Conservation (phyloP, 75 land plant species). For the Selaginella tamariscina region DNA sequence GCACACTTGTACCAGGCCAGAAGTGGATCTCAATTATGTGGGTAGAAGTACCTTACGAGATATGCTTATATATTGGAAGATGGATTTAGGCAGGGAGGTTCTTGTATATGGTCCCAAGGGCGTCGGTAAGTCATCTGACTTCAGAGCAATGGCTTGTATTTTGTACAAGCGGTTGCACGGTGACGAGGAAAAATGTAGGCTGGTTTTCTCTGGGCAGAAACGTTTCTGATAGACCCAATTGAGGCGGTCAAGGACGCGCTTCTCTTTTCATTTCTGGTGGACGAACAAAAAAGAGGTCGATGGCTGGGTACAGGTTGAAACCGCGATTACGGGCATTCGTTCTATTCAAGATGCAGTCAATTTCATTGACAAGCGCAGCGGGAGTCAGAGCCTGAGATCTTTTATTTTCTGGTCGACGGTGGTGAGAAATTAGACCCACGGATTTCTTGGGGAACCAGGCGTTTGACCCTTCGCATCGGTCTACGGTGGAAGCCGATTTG, state of each 20-base stretch:
- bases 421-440: background rate
- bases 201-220: background rate
- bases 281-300: background rate
- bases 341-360: too few relatives aligned
- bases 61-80: background rate
- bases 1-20: background rate
- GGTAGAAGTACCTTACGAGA: background rate
- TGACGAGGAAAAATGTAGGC: background rate
- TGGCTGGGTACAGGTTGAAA: background rate
- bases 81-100: background rate
- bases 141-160: background rate
- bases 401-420: background rate
- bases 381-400: background rate
- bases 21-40: background rate
- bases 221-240: background rate
- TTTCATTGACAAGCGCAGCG: too few relatives aligned
- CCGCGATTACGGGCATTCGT: background rate
- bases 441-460: background rate
- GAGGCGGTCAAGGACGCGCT: background rate
- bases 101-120: background rate
- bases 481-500: background rate
- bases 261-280: background rate
- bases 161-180: background rate
- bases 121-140: background rate
- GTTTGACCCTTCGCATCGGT: background rate